Conservation (phyloP, 75 land plant genomes). For the Selaginella moellendorffii region DNA sequence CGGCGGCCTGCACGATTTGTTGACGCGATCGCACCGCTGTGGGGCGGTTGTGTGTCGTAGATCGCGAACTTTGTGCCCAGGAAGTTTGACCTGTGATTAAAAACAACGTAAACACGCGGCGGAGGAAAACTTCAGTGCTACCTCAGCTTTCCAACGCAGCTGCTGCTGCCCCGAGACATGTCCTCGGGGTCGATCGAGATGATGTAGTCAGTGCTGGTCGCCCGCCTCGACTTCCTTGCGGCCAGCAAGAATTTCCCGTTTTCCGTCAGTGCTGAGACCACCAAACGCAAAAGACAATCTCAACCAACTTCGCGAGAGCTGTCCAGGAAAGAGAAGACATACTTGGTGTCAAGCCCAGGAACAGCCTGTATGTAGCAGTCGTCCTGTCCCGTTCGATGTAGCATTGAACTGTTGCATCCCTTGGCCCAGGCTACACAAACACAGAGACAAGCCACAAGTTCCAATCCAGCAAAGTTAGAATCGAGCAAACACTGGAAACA, state of each 20-base stretch:
- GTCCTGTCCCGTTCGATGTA: conserved; percentile 75
- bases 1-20: conserved; percentile 40
- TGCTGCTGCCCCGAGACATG: conserved; percentile 54
- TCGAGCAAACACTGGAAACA: no score
- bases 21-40: conserved; percentile 44
- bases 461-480: no score
- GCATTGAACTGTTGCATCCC: conserved; percentile 62
- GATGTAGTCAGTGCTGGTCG: conserved; percentile 72
- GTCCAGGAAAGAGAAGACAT: conserved; percentile 9
- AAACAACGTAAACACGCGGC: no score
- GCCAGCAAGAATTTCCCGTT: conserved; percentile 85
- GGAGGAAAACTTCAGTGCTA: no score
- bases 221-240: conserved; percentile 60
- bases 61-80: conserved; percentile 81
- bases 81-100: conserved; percentile 62
- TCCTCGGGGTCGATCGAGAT: conserved; percentile 61
- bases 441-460: no score
- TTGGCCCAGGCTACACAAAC: conserved; percentile 84
- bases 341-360: conserved; percentile 54
- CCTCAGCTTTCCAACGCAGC: conserved; percentile 80
- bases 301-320: background rate
- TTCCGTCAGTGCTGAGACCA: conserved; percentile 45
- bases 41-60: conserved; percentile 73
- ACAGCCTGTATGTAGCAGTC: conserved; percentile 52
- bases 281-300: background rate